phyloP scores from a whole-genome alignment of 1,139 yeast species.

The Pichia sp. region DNA sequence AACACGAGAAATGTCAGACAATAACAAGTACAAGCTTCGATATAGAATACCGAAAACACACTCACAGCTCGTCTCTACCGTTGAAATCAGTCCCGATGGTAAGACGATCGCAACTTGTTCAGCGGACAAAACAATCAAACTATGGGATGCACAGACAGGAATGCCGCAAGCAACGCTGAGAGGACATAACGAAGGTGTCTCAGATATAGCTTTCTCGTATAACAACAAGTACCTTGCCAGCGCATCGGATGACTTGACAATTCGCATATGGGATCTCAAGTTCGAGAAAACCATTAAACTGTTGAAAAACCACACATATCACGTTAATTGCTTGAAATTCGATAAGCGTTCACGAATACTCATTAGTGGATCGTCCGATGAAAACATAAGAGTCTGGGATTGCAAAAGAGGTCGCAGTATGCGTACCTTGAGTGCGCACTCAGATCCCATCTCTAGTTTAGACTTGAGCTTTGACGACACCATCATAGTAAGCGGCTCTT shows the following conservation, averaged over 20 bases:
- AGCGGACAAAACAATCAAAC: conserved; percentile 41
- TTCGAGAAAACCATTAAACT: conserved; percentile 53
- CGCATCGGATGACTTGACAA: conserved; percentile 81
- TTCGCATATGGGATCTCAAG: conserved; percentile 66
- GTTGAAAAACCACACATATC: conserved; percentile 79
- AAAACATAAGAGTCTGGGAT: conserved; percentile 90
- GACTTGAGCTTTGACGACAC: conserved; percentile 77
- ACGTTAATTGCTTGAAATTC: conserved; percentile 70
- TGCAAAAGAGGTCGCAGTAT: conserved; percentile 64
- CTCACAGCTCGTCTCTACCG: conserved; percentile 27
- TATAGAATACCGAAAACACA: conserved; percentile 14
- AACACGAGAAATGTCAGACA: no score
- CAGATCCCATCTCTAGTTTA: conserved; percentile 81
- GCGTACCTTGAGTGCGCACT: conserved; percentile 85
- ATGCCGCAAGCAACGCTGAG: conserved; percentile 37
- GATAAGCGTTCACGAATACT: conserved; percentile 73
- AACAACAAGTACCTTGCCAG: conserved; percentile 73
- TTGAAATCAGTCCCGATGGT: conserved; percentile 68
- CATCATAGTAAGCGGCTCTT: conserved; percentile 79
- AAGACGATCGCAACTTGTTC: conserved; percentile 51
- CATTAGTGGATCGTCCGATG: conserved; percentile 85
- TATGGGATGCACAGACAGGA: conserved; percentile 34
- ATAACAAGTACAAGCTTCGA: conserved; percentile 18
- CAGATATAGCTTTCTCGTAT: conserved; percentile 73
- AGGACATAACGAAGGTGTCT: conserved; percentile 69